Evolutionary conservation across 1,139 yeast species (phyloP).

Genomic region (Candida sanyaensis): DNA sequence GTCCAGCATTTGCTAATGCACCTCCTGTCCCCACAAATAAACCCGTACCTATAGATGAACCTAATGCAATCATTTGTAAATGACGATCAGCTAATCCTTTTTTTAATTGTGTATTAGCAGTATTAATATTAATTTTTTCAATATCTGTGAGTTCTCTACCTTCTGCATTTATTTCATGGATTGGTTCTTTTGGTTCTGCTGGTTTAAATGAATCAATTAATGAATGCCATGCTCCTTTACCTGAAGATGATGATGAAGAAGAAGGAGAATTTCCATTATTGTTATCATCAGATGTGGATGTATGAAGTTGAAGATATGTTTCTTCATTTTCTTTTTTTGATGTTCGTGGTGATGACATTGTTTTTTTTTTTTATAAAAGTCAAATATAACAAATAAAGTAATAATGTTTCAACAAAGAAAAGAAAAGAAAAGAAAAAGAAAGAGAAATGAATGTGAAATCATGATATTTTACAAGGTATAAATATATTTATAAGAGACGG

Average conservation of each 20-base stretch:
- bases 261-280: background rate
- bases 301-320: slow-evolving; percentile 1
- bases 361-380: no score
- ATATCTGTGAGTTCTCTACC: slow-evolving; percentile 29
- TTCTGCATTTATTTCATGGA: slow-evolving; percentile 16
- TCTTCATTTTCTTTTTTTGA: slow-evolving; percentile 7
- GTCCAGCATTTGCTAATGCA: slow-evolving; percentile 58
- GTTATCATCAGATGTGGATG: slow-evolving; percentile 2
- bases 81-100: slow-evolving; percentile 37
- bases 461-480: no score
- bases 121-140: slow-evolving; percentile 35
- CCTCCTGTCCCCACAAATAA: slow-evolving; percentile 34
- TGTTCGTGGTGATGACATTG: slow-evolving; percentile 1
- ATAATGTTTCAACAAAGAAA: background rate
- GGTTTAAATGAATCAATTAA: slow-evolving; percentile 40
- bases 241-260: no score
- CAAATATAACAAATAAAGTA: background rate
- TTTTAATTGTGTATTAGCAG: slow-evolving; percentile 42
- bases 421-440: no score
- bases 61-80: slow-evolving; percentile 72
- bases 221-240: slow-evolving; percentile 23
- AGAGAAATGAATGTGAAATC: background rate
- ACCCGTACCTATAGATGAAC: slow-evolving; percentile 76
- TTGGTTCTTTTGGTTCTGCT: slow-evolving; percentile 19
- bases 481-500: no score